Evolutionary conservation across 2,329 filamentous ascomycete species (phyloP).

Genomic region (Trichoderma semiorbis): DNA sequence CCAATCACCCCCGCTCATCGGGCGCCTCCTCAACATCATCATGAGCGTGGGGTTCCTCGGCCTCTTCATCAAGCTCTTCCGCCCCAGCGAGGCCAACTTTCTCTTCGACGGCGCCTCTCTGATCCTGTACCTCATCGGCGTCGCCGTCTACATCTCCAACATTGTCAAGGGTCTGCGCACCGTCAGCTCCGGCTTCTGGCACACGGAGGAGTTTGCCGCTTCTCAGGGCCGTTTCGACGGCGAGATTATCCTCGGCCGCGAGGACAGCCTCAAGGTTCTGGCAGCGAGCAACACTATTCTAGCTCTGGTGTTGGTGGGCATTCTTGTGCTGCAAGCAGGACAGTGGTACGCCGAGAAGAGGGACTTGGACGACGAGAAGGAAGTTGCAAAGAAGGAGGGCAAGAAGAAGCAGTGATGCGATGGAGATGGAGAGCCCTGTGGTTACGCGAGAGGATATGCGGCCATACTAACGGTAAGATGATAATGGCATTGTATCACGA

Average conservation of each 20-base stretch:
- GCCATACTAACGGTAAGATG: background rate
- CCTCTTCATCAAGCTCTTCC: slow-evolving; percentile 93
- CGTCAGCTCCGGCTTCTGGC: slow-evolving; percentile 68
- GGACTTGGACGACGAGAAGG: slow-evolving; percentile 74
- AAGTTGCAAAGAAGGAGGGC: slow-evolving; percentile 47
- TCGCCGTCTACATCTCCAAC: slow-evolving; percentile 92
- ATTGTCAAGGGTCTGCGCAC: slow-evolving; percentile 92
- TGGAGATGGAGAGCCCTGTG: background rate
- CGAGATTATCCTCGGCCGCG: slow-evolving; percentile 70
- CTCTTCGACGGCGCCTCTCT: slow-evolving; percentile 86
- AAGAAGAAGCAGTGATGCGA: slow-evolving; percentile 37
- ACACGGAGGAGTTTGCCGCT: slow-evolving; percentile 38
- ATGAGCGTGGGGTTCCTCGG: slow-evolving; percentile 83
- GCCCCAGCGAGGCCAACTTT: slow-evolving; percentile 88
- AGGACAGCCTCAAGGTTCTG: slow-evolving; percentile 87
- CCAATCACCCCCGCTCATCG: slow-evolving; percentile 85
- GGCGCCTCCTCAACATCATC: slow-evolving; percentile 89
- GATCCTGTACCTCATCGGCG: slow-evolving; percentile 78
- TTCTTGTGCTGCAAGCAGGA: slow-evolving; percentile 88
- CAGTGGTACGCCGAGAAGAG: slow-evolving; percentile 99
- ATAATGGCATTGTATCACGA: background rate
- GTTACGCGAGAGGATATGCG: background rate
- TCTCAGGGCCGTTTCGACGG: slow-evolving; percentile 46
- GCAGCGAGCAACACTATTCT: slow-evolving; percentile 95
- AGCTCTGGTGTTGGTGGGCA: slow-evolving; percentile 85